Evolutionary conservation across 352 stramenopile species (phyloP), one percentile per base, ranked within the genome.

Genomic region (Pythium dissimile): DNA sequence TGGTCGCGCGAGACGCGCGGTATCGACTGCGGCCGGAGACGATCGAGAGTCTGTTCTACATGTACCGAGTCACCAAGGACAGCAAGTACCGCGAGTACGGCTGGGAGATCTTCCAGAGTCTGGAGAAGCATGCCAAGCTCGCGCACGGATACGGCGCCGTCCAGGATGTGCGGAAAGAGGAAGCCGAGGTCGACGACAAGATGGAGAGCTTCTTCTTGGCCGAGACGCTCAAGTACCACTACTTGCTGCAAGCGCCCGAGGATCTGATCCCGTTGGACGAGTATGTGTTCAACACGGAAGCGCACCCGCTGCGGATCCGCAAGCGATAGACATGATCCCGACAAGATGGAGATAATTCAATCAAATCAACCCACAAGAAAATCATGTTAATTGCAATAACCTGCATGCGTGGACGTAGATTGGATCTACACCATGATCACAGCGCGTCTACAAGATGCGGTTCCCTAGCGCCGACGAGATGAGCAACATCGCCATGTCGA

Each of bases 121-220:
- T 99, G 43, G 95, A 99, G 54, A 79, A 78, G 21, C 79, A 98
- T 61, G 94, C 93, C 59, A 94, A 93, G 68, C 89, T 88, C 20
- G 71, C 84, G 21, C 80, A 81, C 62, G 96, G 85, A 5, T 99
- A 98, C 62, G 95, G 88, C 11, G 74, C 74, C 44, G 48, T 88
- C 34, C 9, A 67, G 21, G 61, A 92, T 52, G 75, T 88, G 21
- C 72, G 66, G 2, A 27, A 85, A 41, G 37, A 87, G 28, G 67
- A 68, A 5, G 48, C 72, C 20, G 46, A 59, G 28, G 80, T 89
- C n/a, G 82, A 98, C 18, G 87, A 99, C 84, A 88, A 94, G 54
- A 98, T 98, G 96, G 96, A 99, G 72, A 98, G 88, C 46, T 99
- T 99, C 75, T 99, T 99, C 67, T 64, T 99, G 24, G 95, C 96